These are phyloP conservation scores for Sclerotinia subarctica DNA, from an alignment of 2,329 filamentous ascomycete genomes.

Conservation along the genomic window DNA sequence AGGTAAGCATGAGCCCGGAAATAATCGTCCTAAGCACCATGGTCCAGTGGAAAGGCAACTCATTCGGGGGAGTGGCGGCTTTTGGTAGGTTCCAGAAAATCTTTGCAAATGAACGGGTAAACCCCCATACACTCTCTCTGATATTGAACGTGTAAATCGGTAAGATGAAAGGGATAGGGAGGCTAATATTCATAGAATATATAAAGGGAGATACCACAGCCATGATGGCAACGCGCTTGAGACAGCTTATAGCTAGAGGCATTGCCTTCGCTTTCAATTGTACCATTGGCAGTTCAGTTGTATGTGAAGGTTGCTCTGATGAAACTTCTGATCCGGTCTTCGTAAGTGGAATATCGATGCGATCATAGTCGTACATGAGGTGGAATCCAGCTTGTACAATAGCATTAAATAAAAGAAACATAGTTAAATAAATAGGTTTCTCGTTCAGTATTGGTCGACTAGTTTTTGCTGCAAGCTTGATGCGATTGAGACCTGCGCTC, in stretches of 20 bases:
- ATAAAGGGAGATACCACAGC: conserved; percentile 42
- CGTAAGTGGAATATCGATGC: conserved; percentile 43
- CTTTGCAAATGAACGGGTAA: conserved; percentile 67
- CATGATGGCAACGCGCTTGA: conserved; percentile 40
- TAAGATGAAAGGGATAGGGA: conserved; percentile 39
- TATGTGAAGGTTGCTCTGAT: conserved; percentile 41
- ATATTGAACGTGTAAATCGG: conserved; percentile 60
- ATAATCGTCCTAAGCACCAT: conserved; percentile 55
- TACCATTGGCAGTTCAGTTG: conserved; percentile 39
- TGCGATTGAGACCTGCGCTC: conserved; percentile 64
- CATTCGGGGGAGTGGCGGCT: conserved; percentile 59
- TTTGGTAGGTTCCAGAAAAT: conserved; percentile 73
- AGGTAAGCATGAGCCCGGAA: conserved; percentile 63
- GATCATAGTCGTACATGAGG: conserved; percentile 70
- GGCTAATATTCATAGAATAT: conserved; percentile 42
- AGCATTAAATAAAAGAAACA: conserved; percentile 66
- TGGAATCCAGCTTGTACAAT: conserved; percentile 67
- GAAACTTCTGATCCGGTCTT: conserved; percentile 37
- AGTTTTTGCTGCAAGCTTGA: conserved; percentile 65
- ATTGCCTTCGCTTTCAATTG: conserved; percentile 41
- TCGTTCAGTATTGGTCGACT: conserved; percentile 82
- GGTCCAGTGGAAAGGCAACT: conserved; percentile 55
- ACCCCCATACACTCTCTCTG: conserved; percentile 63
- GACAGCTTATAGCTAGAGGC: conserved; percentile 37
- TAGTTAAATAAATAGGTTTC: conserved; percentile 75